Evolutionary conservation across 1,284 basidiomycete genomes (phyloP), one percentile per base, ranked within the genome.

Genomic region (Cutaneotrichosporon daszewskae): DNA sequence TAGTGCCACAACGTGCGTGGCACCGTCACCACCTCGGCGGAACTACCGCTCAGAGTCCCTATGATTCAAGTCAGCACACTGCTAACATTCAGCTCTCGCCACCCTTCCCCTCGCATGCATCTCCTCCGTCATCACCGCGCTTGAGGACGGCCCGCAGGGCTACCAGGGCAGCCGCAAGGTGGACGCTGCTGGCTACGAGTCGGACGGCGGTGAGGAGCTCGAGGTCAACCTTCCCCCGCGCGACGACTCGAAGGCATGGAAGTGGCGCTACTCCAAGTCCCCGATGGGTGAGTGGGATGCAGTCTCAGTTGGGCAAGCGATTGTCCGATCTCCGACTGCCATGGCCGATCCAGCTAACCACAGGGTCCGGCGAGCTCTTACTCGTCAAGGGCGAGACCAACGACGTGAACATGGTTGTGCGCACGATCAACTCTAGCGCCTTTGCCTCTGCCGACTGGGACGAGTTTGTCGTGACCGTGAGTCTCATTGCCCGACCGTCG

Each of bases 301-400:
- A 6, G 12, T 18, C n/a, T n/a, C n/a, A n/a, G n/a, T n/a, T n/a
- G n/a, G n/a, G n/a, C n/a, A 25, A 14, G 17, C 31, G 31, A 18
- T 34, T n/a, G n/a, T n/a, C n/a, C n/a, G n/a, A n/a, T n/a, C n/a
- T n/a, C n/a, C n/a, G n/a, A n/a, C 7, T 34, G 7, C 9, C 32
- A 22, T 34, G 32, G 34, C 25, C 19, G 13, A 7, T n/a, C 32
- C 29, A 10, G 29, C 38, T 25, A 14, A 19, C 25, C 26, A 17
- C 40, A 71, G 69, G 69, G 28, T 70, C 69, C 5, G 68, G 68
- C 9, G 71, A 73, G 50, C 71, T 72, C 58, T 54, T 66, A 36
- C 54, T 72, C 14, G 49, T 58, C 39, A 58, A 66, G 35, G 60
- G 66, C 44, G 61, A 59, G 16, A 35, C 48, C 4, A 60, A 68